Evolutionary conservation across 192 early-diverging fungal genomes (phyloP).

Genomic region (Gonapodya prolifera): DNA sequence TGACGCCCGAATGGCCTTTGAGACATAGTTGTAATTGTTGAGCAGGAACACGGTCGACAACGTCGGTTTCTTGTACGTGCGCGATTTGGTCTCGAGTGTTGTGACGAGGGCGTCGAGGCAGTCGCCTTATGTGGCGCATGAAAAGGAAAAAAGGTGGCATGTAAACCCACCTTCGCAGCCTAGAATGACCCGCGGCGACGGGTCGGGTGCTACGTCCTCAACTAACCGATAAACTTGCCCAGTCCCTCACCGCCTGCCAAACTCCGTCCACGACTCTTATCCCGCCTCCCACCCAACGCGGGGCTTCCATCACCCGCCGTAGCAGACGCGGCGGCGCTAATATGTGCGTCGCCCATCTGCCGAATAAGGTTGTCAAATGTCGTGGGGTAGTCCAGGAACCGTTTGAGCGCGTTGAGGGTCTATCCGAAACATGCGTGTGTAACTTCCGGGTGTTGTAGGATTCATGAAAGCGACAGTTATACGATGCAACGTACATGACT

Average conservation of each 20-base stretch:
- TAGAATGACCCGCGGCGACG: background rate
- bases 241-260: too few relatives aligned
- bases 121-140: too few relatives aligned
- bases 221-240: too few relatives aligned
- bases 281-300: too few relatives aligned
- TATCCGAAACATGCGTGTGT: background rate
- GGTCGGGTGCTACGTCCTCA: background rate
- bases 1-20: conserved; percentile 43
- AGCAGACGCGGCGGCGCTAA: conserved; percentile 4
- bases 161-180: background rate
- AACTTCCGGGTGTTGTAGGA: too few relatives aligned
- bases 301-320: background rate
- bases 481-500: conserved; percentile 35
- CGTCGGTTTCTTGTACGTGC: conserved; percentile 54
- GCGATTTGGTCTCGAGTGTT: conserved; percentile 54
- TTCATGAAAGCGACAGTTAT: background rate
- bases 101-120: conserved; percentile 38
- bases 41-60: conserved; percentile 58
- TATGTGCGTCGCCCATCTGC: conserved; percentile 8
- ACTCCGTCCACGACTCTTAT: too few relatives aligned
- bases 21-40: conserved; percentile 71
- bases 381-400: conserved; percentile 24
- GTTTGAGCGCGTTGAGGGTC: conserved; percentile 32
- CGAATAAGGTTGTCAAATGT: conserved; percentile 22
- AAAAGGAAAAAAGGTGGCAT: background rate